Percentiles rank a stretch among this genome's conserved stretches.
These are phyloP conservation scores for Diplodia intermedia DNA, from an alignment of 2,329 filamentous ascomycete species.

Conservation along the genomic window DNA sequence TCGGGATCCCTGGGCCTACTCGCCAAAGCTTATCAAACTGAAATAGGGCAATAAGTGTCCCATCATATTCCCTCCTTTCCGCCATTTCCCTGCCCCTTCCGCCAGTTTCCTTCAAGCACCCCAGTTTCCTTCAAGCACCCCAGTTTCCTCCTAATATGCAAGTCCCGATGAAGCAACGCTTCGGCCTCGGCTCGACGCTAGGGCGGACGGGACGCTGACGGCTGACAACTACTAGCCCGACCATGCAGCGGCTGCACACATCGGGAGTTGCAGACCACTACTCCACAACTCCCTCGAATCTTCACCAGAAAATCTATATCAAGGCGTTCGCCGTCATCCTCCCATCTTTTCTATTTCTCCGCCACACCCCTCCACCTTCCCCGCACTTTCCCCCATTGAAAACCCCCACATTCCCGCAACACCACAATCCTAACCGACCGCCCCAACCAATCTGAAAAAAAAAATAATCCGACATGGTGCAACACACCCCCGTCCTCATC, in stretches of 20 bases:
- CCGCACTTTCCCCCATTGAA: not conserved
- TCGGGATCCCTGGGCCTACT: too few species aligned
- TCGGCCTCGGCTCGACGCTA: not conserved
- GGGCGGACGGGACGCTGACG: not conserved
- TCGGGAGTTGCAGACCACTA: not conserved
- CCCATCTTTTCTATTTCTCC: not conserved
- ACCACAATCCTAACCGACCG: not conserved
- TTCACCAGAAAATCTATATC: not conserved
- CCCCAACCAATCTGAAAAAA: not conserved
- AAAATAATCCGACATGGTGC: not conserved
- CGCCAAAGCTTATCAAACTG: not conserved
- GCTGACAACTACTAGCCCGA: not conserved
- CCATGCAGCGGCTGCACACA: constrained; percentile 4
- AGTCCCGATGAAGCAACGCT: not conserved
- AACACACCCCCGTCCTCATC: constrained; percentile 58
- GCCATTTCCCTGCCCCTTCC: not conserved
- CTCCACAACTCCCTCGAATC: not conserved
- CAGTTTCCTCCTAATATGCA: not conserved
- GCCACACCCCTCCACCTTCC: not conserved
- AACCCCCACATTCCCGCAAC: not conserved
- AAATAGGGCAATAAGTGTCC: too few species aligned
- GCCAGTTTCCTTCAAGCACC: not conserved
- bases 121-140: not conserved
- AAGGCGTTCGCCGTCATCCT: not conserved
- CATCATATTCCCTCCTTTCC: not conserved